Percentiles rank a stretch among this genome's conserved stretches.
Evolutionary conservation across 1,139 yeast genomes (phyloP).

Genomic region (Kodamaea alishanica): DNA sequence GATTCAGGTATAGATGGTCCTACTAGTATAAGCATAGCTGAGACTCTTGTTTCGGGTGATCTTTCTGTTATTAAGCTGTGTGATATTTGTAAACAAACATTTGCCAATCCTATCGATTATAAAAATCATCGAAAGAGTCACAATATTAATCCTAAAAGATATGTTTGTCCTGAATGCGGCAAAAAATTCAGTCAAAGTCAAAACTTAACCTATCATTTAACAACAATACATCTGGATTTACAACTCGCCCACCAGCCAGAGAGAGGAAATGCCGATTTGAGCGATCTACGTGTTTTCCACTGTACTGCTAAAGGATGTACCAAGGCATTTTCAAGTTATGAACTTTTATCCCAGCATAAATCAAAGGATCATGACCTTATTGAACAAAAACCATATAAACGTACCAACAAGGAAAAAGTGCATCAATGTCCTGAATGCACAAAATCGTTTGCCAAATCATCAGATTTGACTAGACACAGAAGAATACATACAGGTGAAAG

Average conservation of each 20-base stretch:
- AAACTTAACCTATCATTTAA: constrained; percentile 13
- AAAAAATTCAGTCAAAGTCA: constrained; percentile 14
- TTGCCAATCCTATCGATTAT: constrained; percentile 10
- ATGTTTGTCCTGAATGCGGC: constrained; percentile 12
- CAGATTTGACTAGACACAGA: constrained; percentile 24
- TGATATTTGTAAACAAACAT: constrained; percentile 10
- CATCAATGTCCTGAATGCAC: constrained; percentile 21
- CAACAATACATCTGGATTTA: constrained; percentile 13
- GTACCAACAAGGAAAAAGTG: constrained; percentile 13
- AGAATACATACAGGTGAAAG: constrained; percentile 28
- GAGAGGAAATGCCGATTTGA: constrained; percentile 6
- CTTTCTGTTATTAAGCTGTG: constrained; percentile 3
- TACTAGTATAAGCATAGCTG: too few species aligned
- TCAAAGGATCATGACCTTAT: constrained; percentile 7
- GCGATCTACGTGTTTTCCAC: constrained; percentile 14
- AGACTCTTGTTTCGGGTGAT: too few species aligned
- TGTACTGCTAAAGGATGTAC: constrained; percentile 12
- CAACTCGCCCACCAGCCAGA: constrained; percentile 4
- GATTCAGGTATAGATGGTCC: too few species aligned
- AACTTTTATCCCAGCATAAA: constrained; percentile 11
- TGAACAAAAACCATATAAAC: constrained; percentile 13
- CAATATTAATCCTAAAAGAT: constrained; percentile 11
- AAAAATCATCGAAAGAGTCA: constrained; percentile 13
- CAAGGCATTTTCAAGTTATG: constrained; percentile 12
- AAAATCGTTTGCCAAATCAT: constrained; percentile 20